Base-by-base conservation (phyloP, 139 green algal species). In the Closterium sp. region DNA sequence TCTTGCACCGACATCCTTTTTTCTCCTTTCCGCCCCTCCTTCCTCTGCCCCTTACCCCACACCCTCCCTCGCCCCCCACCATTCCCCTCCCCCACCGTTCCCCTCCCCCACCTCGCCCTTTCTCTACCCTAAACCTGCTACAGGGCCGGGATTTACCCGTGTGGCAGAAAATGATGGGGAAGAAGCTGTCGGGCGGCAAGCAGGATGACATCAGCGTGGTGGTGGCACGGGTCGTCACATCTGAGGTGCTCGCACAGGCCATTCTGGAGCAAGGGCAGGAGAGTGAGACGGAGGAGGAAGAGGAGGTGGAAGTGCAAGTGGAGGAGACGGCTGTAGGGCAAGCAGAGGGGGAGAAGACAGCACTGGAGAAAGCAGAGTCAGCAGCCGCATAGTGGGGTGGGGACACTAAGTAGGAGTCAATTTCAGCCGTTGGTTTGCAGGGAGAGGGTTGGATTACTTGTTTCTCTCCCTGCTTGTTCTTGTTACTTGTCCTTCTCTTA, bases 191-290 rank as follows among this genome's bases (percentile, higher is more conserved):
- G 62, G 95, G 95, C 11, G 95, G 95, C 22, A 96, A 96, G 89
- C 79, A 94, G 62, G 95, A 96, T 89, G 95, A 96, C 91, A 94
- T 96, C 89, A 96, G 95, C 4, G 93, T 96, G 13, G 90, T 95
- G 17, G 94, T 96, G 62, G 87, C 91, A 9, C n/a, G 88, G 21
- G 87, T 94, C 1, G 91, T 93, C 10, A 13, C 85, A 90, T 29
- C 88, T 3, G 86, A 38, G 31, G 86, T 89, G 10, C 19, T 79
- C 0, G 62, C 62, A 79, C 62, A 79, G 1, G 62, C 19, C 62
- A 13, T 24, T 24, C 1, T 79, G 62, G 62, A 79, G 62, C 62
- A 79, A 79, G 62, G 62, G 1, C 62, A 79, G 17, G 62, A 79
- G 62, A 24, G 17, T 24, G 62, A 79, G 62, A 79, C 62, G 27